These are phyloP conservation scores for Rhynchospora breviuscula DNA, from an alignment of 176 grass and related monocot species.

Conservation along the genomic window DNA sequence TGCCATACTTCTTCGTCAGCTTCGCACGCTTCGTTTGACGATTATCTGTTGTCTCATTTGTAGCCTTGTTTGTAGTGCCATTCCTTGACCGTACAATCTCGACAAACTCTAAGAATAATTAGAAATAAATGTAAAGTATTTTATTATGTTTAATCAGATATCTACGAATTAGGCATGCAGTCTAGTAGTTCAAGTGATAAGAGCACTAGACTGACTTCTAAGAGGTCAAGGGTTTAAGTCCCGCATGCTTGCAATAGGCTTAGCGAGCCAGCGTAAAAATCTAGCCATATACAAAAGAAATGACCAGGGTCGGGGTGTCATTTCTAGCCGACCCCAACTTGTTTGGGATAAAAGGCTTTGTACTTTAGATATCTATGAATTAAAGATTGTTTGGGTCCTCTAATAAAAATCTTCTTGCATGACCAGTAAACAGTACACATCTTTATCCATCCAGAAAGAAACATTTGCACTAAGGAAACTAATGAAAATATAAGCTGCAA, in stretches of 20 bases:
- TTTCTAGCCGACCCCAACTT: no score
- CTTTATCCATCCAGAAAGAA: background rate
- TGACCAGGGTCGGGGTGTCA: no score
- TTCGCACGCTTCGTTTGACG: conserved; percentile 34
- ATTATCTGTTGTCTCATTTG: conserved; percentile 42
- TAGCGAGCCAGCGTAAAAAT: no score
- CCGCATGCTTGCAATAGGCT: no score
- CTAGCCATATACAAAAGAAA: no score
- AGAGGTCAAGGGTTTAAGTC: no score
- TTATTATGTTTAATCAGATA: conserved; percentile 15
- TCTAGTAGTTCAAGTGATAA: no score
- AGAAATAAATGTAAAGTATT: conserved; percentile 5
- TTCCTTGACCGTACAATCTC: conserved; percentile 86
- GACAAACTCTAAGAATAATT: conserved; percentile 59
- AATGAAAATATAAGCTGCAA: conserved; percentile 22
- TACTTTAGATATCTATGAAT: conserved; percentile 5
- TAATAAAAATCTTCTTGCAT: background rate
- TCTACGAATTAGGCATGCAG: background rate
- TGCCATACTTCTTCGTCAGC: conserved; percentile 54
- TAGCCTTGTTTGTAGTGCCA: conserved; percentile 50
- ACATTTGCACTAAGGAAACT: conserved; percentile 2
- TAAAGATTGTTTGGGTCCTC: conserved; percentile 13
- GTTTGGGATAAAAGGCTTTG: no score
- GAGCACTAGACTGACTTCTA: no score
- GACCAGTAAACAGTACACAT: background rate